Base-by-base conservation (phyloP, 257 asterid genomes). In the Forsythia suspensa region DNA sequence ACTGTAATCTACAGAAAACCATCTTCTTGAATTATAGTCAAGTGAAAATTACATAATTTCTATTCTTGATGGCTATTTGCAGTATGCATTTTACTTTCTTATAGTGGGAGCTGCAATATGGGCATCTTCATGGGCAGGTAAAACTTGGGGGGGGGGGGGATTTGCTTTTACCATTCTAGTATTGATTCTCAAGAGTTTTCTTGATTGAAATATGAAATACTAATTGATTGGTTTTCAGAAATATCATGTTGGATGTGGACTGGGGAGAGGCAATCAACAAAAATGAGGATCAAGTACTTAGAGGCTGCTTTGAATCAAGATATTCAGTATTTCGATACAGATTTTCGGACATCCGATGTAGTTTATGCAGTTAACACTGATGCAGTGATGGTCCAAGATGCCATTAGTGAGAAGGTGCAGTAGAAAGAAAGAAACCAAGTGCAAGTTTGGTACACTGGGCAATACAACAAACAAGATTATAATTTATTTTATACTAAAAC, bases 111-210 rank as follows among this genome's bases (percentile, higher is more conserved):
- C 99, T 85, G 99, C 99, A 48, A 96, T 94, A 83, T 96, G 99
- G 99, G 97, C 97, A 57, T 96, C 99, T 84, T 96, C 99, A 21
- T 96, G 99, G 99, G 99, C 99, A 88, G 99, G 99, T 94, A 7
- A 29, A 29, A 29, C 34, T 59, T 70, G 18, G 59, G 5, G 16
- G 4, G 16, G 16, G 20, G 1, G 5, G 43, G 8, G 43, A n/a
- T 57, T 65, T 41, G 37, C 16, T 16, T 24, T 8, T 43, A 15
- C 34, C 68, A 20, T 66, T 43, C 20, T 48, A 48, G 37, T 59
- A 20, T 59, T 59, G 13, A 59, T 10, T 20, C 16, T 41, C 0
- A 51, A 9, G 36, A 73, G 1, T 15, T 59, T 55, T 52, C 20
- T 77, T 52, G 73, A 20, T 72, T 72, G 11, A 42, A 59, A 20